Evolutionary conservation across 2,329 filamentous ascomycete genomes (phyloP).

Genomic region (Pseudogymnoascus verrucosus): DNA sequence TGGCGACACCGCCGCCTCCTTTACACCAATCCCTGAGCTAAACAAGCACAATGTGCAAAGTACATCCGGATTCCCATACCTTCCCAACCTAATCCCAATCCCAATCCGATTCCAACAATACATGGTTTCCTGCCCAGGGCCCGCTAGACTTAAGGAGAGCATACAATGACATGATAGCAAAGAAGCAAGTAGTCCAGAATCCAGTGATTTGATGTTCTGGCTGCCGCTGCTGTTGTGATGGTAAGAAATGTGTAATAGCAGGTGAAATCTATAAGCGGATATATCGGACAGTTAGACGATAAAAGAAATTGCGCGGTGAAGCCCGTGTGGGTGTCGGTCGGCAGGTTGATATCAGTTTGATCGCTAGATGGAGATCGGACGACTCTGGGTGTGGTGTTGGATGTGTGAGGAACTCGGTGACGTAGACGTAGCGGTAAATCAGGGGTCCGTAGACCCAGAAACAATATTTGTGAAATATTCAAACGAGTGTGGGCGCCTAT

Average conservation of each 20-base stretch:
- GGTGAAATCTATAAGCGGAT: conserved; percentile 7
- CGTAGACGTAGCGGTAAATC: neutral
- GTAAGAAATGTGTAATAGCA: neutral
- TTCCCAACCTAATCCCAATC: neutral
- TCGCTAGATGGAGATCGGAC: neutral
- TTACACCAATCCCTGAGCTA: neutral
- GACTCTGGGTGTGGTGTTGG: neutral
- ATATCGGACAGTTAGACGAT: neutral
- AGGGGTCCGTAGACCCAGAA: neutral
- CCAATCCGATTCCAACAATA: neutral
- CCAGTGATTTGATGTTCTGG: neutral
- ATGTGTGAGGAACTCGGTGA: neutral
- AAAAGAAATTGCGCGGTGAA: neutral
- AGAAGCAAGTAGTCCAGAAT: neutral
- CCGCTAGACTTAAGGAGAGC: neutral
- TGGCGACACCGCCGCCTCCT: neutral
- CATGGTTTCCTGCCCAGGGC: neutral
- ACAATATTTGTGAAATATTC: conserved; percentile 12
- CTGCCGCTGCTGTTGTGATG: neutral
- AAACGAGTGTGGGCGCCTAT: conserved; percentile 25
- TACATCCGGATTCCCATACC: neutral
- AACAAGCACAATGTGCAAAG: neutral
- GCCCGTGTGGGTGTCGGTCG: neutral
- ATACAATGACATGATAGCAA: neutral
- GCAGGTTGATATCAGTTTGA: neutral